A percentile compares a stretch with the other conserved stretches of the same genome.
Evolutionary conservation across 441 rosid genomes (phyloP).

Genomic region (Populus trichocarpa): DNA sequence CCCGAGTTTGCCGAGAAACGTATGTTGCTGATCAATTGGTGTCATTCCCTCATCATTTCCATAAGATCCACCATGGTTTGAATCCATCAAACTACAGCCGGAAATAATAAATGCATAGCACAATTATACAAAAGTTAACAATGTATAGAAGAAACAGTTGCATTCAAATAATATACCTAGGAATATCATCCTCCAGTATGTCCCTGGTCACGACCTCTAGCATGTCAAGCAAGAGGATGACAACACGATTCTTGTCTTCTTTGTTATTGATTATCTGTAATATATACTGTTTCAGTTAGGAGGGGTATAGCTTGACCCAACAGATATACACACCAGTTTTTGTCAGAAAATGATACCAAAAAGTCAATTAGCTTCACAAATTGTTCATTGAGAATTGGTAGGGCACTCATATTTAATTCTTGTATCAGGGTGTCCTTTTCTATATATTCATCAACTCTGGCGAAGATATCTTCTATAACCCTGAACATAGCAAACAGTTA

Average conservation of each 20-base stretch:
- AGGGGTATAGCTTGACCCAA: slow-evolving; percentile 1
- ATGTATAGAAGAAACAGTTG: slow-evolving; percentile 10
- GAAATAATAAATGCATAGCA: not conserved
- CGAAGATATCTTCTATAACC: slow-evolving; percentile 67
- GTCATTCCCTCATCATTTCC: slow-evolving; percentile 58
- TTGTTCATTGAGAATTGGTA: slow-evolving; percentile 83
- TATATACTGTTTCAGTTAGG: slow-evolving; percentile 14
- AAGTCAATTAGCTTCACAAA: slow-evolving; percentile 78
- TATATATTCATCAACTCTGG: slow-evolving; percentile 62
- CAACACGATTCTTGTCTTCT: slow-evolving; percentile 84
- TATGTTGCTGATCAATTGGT: slow-evolving; percentile 63
- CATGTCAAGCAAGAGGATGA: slow-evolving; percentile 98
- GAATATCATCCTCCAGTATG: slow-evolving; percentile 69
- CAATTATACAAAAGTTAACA: not conserved
- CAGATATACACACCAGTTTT: not conserved
- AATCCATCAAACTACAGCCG: slow-evolving; percentile 60
- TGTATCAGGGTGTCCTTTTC: slow-evolving; percentile 35
- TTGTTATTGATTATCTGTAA: slow-evolving; percentile 66
- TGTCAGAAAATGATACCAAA: slow-evolving; percentile 54
- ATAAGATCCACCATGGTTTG: slow-evolving; percentile 60
- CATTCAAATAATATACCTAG: slow-evolving; percentile 47
- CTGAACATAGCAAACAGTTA: slow-evolving; percentile 33
- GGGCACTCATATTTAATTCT: slow-evolving; percentile 82
- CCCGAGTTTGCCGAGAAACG: slow-evolving; percentile 82
- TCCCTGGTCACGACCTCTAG: slow-evolving; percentile 93